Percentiles rank a stretch among this genome's conserved stretches.
These are phyloP conservation scores for Nemania diffusa DNA, from an alignment of 2,329 filamentous ascomycete genomes.

Conservation along the genomic window DNA sequence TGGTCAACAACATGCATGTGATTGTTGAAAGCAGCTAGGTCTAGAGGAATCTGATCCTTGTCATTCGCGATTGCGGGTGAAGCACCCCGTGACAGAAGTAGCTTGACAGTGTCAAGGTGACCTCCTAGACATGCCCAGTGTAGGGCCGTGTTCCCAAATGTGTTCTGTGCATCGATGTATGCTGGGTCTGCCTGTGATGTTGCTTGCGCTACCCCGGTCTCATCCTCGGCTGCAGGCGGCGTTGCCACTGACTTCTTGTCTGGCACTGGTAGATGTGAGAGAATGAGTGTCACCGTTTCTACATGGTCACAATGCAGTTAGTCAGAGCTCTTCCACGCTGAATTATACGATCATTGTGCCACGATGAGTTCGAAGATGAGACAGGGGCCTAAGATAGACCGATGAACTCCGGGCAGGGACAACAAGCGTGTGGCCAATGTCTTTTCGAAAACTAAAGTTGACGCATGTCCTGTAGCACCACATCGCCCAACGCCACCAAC, in stretches of 20 bases:
- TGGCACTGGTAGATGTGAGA: slow-evolving; percentile 37
- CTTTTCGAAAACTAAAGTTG: slow-evolving; percentile 6
- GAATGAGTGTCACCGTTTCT: slow-evolving; percentile 55
- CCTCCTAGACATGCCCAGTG: slow-evolving; percentile 96
- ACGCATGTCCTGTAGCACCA: slow-evolving; percentile 8
- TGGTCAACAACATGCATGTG: slow-evolving; percentile 73
- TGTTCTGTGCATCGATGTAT: slow-evolving; percentile 77
- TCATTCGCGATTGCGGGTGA: slow-evolving; percentile 82
- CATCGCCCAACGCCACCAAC: not conserved
- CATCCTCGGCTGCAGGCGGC: slow-evolving; percentile 19
- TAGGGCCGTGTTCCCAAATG: slow-evolving; percentile 87
- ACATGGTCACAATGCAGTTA: slow-evolving; percentile 23
- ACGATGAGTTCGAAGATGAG: not conserved
- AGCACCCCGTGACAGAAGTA: slow-evolving; percentile 79
- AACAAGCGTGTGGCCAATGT: not conserved
- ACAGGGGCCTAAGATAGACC: not conserved
- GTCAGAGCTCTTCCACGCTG: not conserved
- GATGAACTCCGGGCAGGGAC: not conserved
- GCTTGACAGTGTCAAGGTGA: slow-evolving; percentile 81
- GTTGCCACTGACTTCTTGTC: slow-evolving; percentile 26
- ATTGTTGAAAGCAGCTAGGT: slow-evolving; percentile 76
- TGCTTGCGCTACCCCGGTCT: slow-evolving; percentile 50
- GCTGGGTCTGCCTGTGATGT: slow-evolving; percentile 53
- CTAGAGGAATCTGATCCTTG: slow-evolving; percentile 83
- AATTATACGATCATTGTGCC: not conserved